phyloP scores from a whole-genome alignment of 352 stramenopile genomes.

The Peronosclerospora sorghi region DNA sequence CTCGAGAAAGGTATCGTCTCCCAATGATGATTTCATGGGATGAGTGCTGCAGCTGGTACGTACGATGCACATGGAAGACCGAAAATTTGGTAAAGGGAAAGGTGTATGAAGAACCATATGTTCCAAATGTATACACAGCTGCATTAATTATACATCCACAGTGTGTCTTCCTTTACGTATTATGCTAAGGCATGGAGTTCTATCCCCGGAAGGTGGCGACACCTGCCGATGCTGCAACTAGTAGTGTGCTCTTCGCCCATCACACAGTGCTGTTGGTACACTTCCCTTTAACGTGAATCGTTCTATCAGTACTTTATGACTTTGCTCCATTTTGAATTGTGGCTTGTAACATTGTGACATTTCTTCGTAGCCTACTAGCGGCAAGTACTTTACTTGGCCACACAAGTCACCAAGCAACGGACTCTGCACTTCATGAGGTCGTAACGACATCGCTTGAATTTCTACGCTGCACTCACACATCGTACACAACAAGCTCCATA shows the following conservation, averaged over 20 bases:
- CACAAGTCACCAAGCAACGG: too few relatives aligned
- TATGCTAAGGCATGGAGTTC: constrained; percentile 32
- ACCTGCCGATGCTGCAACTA: constrained; percentile 17
- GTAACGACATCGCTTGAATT: too few relatives aligned
- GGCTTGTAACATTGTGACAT: too few relatives aligned
- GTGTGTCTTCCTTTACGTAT: neutral
- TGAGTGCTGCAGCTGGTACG: constrained; percentile 4
- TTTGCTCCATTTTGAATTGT: neutral
- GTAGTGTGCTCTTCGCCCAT: constrained; percentile 28
- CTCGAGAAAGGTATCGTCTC: too few relatives aligned
- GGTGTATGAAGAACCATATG: too few relatives aligned
- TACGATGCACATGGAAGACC: constrained; percentile 2
- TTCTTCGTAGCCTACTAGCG: constrained; percentile 40
- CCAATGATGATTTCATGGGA: too few relatives aligned
- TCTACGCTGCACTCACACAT: too few relatives aligned
- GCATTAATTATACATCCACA: neutral
- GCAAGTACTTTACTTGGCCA: too few relatives aligned
- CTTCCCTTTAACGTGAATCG: neutral
- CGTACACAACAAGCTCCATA: too few relatives aligned
- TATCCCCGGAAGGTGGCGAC: constrained; percentile 17
- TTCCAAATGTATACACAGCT: neutral
- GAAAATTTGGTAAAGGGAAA: too few relatives aligned
- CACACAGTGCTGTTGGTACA: constrained; percentile 48
- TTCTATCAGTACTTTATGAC: constrained; percentile 10
- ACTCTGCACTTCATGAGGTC: too few relatives aligned